Evolutionary conservation across 2,329 filamentous ascomycete genomes (phyloP).

Genomic region (Bisporella sp.): DNA sequence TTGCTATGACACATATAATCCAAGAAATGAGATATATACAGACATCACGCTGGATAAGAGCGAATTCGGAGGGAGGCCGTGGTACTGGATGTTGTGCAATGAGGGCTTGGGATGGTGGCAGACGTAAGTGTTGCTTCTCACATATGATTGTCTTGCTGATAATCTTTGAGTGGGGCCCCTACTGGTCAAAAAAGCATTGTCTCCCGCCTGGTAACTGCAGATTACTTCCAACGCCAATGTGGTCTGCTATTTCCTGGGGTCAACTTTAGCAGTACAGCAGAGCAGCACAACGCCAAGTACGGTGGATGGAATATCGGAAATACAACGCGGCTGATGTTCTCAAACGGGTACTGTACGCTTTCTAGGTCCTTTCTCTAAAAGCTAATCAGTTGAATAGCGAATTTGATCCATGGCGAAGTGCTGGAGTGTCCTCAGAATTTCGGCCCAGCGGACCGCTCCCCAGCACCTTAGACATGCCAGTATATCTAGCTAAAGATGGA

Average conservation of each 20-base stretch:
- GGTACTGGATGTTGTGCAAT: constrained; percentile 48
- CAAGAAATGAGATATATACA: constrained; percentile 38
- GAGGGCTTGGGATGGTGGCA: constrained; percentile 22
- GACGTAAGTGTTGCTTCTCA: constrained; percentile 35
- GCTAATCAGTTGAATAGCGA: constrained; percentile 37
- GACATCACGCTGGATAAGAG: constrained; percentile 39
- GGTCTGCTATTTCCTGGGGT: constrained; percentile 1
- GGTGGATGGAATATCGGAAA: constrained; percentile 3
- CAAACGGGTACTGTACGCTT: too few relatives aligned
- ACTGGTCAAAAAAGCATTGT: constrained; percentile 30
- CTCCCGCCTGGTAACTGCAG: background rate
- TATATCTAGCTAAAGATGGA: constrained; percentile 41
- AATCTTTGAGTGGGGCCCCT: constrained; percentile 39
- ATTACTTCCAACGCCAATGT: constrained; percentile 4
- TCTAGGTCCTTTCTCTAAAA: too few relatives aligned
- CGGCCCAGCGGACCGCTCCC: constrained; percentile 44
- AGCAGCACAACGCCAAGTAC: background rate
- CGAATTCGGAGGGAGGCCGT: constrained; percentile 37
- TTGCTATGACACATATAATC: constrained; percentile 45
- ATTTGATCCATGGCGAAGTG: constrained; percentile 49
- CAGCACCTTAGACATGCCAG: constrained; percentile 37
- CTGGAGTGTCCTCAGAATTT: constrained; percentile 41
- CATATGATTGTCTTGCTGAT: constrained; percentile 44
- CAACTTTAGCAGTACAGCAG: constrained; percentile 32
- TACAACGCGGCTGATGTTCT: constrained; percentile 17